These are phyloP conservation scores for Candolleomyces efflorescens DNA, from an alignment of 768 basidiomycete genomes.

Conservation along the genomic window DNA sequence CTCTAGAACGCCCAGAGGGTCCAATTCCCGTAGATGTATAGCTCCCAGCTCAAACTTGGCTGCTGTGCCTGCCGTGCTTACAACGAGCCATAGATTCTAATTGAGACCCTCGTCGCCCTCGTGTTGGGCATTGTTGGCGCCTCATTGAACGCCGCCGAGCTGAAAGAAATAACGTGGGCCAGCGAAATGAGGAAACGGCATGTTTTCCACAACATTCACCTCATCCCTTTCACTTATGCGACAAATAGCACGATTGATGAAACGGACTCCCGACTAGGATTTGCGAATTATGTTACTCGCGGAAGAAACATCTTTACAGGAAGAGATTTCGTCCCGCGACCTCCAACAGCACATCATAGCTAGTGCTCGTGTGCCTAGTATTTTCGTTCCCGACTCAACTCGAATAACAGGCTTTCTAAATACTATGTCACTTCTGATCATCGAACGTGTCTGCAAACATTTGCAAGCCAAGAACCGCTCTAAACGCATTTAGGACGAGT, in stretches of 20 bases:
- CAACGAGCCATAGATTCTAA: slow-evolving; percentile 45
- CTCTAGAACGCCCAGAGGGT: slow-evolving; percentile 66
- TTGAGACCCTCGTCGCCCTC: slow-evolving; percentile 62
- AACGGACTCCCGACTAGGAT: slow-evolving; percentile 65
- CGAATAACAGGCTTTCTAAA: too few species aligned
- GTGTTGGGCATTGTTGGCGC: slow-evolving; percentile 71
- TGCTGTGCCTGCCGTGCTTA: background rate
- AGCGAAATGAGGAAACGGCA: slow-evolving; percentile 85
- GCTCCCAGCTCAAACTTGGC: slow-evolving; percentile 10
- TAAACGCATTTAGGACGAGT: too few species aligned
- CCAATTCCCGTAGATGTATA: slow-evolving; percentile 59
- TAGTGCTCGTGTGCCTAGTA: background rate
- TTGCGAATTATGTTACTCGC: slow-evolving; percentile 60
- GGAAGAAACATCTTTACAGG: slow-evolving; percentile 42
- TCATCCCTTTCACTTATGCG: slow-evolving; percentile 5
- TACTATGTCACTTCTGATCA: too few species aligned
- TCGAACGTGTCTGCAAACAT: too few species aligned
- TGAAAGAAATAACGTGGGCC: slow-evolving; percentile 85
- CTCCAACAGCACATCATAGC: background rate
- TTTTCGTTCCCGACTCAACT: too few species aligned
- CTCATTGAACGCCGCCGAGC: slow-evolving; percentile 57
- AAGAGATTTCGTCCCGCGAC: background rate
- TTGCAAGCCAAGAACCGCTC: too few species aligned
- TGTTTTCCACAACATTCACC: slow-evolving; percentile 16
- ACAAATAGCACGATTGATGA: slow-evolving; percentile 61